Conservation (phyloP, 1,284 basidiomycete species). For the Leccinum ponderosum region DNA sequence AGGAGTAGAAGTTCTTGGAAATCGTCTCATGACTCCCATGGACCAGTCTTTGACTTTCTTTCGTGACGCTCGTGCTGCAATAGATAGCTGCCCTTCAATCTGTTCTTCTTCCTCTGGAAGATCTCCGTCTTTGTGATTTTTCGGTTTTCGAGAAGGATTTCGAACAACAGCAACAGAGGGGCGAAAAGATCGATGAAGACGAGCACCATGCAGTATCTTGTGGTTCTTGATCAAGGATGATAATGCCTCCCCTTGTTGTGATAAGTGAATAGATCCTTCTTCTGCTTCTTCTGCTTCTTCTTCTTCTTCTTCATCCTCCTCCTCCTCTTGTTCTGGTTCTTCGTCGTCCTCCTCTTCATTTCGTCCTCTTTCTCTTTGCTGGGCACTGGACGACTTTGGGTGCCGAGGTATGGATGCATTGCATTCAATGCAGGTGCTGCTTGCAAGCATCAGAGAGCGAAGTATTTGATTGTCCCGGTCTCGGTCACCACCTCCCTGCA, state of each 20-base stretch:
- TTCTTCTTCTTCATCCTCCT: background rate
- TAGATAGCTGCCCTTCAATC: background rate
- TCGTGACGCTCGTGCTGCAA: background rate
- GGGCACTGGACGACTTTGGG: too few relatives aligned
- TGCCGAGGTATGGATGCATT: too few relatives aligned
- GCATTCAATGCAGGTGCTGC: conserved; percentile 1
- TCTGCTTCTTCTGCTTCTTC: too few relatives aligned
- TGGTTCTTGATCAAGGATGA: background rate
- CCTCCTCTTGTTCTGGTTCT: too few relatives aligned
- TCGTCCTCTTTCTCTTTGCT: too few relatives aligned
- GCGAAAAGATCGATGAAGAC: background rate
- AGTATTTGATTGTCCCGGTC: background rate
- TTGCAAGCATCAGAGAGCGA: background rate
- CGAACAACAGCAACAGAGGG: background rate
- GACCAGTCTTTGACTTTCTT: background rate
- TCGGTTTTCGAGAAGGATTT: background rate
- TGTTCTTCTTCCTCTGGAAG: background rate
- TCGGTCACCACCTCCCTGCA: conserved; percentile 1
- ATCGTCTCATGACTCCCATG: background rate
- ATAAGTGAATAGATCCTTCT: background rate
- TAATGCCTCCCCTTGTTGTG: background rate
- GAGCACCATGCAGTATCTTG: background rate
- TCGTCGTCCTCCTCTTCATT: too few relatives aligned
- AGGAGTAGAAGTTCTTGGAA: background rate
- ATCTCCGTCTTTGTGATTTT: background rate